A percentile compares a stretch with the other conserved stretches of the same genome.
phyloP scores from a whole-genome alignment of 176 grass and related monocot genomes.

The Chrysopogon serrulatus region DNA sequence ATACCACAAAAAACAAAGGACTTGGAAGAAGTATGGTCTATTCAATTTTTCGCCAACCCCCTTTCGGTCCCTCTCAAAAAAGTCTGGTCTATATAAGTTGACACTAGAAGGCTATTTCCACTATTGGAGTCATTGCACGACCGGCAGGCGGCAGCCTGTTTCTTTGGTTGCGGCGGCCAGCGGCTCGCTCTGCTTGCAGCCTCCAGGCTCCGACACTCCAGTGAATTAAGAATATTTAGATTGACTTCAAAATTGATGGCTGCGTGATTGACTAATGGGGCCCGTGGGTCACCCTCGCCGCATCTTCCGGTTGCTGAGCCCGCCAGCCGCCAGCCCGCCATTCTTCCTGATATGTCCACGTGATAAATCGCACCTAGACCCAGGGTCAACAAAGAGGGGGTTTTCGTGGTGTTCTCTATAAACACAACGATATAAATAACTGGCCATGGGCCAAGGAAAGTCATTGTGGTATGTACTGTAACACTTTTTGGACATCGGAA shows the following conservation, averaged over 20 bases:
- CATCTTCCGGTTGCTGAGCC: neutral
- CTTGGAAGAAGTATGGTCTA: neutral
- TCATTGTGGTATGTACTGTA: too few relatives aligned
- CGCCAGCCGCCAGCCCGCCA: neutral
- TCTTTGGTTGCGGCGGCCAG: neutral
- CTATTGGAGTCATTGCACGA: neutral
- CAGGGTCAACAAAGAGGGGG: neutral
- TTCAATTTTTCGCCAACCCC: neutral
- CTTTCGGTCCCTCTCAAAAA: too few relatives aligned
- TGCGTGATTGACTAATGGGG: constrained; percentile 6
- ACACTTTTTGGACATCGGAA: too few relatives aligned
- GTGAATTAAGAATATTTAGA: neutral
- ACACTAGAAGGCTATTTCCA: neutral
- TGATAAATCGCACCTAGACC: neutral
- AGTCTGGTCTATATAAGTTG: neutral
- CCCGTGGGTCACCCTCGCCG: neutral
- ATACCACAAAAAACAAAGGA: neutral
- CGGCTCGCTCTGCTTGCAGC: neutral
- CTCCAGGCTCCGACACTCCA: neutral
- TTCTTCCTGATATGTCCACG: neutral
- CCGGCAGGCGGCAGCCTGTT: neutral
- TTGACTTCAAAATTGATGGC: constrained; percentile 21
- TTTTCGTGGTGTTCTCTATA: neutral
- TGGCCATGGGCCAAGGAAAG: too few relatives aligned
- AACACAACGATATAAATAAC: too few relatives aligned